phyloP scores from a whole-genome alignment of 2,329 filamentous ascomycete species.

The Arthroderma sp. region DNA sequence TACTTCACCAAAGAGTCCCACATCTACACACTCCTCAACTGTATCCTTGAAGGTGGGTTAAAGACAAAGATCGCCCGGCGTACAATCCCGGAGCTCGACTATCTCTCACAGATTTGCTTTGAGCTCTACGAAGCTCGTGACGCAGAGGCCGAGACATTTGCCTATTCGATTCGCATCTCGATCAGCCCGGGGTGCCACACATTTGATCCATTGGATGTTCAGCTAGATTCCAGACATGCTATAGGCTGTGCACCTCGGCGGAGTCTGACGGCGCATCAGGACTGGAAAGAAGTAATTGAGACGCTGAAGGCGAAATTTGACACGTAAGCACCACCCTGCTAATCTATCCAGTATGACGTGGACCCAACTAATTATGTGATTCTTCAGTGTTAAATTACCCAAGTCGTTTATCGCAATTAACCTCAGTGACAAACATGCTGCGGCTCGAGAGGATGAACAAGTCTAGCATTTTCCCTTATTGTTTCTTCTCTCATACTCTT shows the following conservation, averaged over 20 bases:
- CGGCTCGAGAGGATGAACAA: conserved; percentile 13
- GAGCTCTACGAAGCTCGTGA: conserved; percentile 95
- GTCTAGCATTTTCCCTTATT: neutral
- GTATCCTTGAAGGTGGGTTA: conserved; percentile 91
- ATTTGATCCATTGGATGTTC: conserved; percentile 89
- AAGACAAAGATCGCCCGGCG: conserved; percentile 93
- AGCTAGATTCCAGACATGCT: conserved; percentile 89
- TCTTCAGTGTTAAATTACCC: conserved; percentile 38
- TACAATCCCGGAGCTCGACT: conserved; percentile 92
- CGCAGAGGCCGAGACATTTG: conserved; percentile 62
- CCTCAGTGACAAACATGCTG: conserved; percentile 38
- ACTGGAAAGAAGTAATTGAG: conserved; percentile 97
- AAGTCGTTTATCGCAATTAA: conserved; percentile 42
- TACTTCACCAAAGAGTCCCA: conserved; percentile 99
- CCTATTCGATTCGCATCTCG: conserved; percentile 92
- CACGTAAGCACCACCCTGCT: conserved; percentile 49
- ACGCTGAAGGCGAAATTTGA: conserved; percentile 90
- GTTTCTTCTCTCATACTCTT: neutral
- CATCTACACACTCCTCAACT: conserved; percentile 95
- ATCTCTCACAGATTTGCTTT: conserved; percentile 94
- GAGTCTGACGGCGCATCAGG: conserved; percentile 76
- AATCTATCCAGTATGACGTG: conserved; percentile 11
- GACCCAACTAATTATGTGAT: neutral
- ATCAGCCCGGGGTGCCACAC: conserved; percentile 94
- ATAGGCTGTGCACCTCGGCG: conserved; percentile 88